A percentile compares a stretch with the other conserved stretches of the same genome.
phyloP scores from a whole-genome alignment of 176 grass and related monocot genomes.

The Thalia dealbata region DNA sequence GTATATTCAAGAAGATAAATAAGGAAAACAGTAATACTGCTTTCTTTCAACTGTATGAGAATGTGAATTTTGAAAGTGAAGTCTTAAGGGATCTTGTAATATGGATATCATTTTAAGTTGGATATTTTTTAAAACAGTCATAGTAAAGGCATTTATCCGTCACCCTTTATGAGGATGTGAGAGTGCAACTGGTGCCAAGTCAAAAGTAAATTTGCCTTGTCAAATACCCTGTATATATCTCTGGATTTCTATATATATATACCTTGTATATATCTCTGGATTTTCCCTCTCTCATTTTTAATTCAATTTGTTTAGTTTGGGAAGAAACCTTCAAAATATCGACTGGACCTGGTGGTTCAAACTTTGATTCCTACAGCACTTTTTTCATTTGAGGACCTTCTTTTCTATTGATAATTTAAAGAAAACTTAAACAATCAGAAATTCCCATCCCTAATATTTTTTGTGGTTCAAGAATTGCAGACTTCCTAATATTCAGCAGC shows the following conservation, averaged over 20 bases:
- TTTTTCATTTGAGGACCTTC: background rate
- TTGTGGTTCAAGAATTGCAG: background rate
- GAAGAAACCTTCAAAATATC: too few relatives aligned
- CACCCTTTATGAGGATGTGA: too few relatives aligned
- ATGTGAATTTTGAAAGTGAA: background rate
- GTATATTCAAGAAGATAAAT: background rate
- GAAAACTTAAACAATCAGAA: background rate
- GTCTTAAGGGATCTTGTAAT: background rate
- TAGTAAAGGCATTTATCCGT: background rate
- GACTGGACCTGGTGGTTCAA: background rate
- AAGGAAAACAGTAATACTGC: background rate
- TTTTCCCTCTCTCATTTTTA: background rate
- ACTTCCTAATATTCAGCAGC: background rate
- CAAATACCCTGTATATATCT: background rate
- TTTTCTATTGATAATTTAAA: background rate
- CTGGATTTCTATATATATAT: background rate
- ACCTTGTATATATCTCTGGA: background rate
- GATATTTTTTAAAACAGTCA: background rate
- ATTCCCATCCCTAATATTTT: background rate
- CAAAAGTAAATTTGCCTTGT: too few relatives aligned
- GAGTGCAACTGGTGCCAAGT: too few relatives aligned
- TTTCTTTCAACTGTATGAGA: background rate
- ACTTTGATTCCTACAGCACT: background rate
- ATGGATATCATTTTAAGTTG: background rate
- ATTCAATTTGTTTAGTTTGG: too few relatives aligned